These are phyloP conservation scores for Penicillium sp. DNA, from an alignment of 2,329 filamentous ascomycete genomes.

Conservation along the genomic window DNA sequence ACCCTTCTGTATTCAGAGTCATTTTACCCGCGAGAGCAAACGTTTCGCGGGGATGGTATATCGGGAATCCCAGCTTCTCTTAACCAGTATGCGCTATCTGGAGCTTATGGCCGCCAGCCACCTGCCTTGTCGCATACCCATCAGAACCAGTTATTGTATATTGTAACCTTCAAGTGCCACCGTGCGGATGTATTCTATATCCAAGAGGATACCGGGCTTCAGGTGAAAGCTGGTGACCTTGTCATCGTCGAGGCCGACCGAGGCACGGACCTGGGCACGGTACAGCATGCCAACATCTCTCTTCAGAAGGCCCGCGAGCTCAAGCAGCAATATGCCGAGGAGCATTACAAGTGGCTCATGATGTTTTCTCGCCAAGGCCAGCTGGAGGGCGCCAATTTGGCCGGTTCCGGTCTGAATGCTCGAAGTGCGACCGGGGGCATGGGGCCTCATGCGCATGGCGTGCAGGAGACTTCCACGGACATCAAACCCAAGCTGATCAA, in stretches of 20 bases:
- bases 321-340: slow-evolving; percentile 87
- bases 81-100: slow-evolving; percentile 41
- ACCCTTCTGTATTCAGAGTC: slow-evolving; percentile 40
- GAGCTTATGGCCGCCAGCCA: slow-evolving; percentile 40
- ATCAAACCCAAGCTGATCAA: slow-evolving; percentile 97
- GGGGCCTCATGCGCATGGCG: slow-evolving; percentile 71
- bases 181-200: slow-evolving; percentile 96
- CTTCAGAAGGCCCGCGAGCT: slow-evolving; percentile 83
- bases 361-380: slow-evolving; percentile 84
- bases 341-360: slow-evolving; percentile 98
- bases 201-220: slow-evolving; percentile 88
- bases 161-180: slow-evolving; percentile 95
- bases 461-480: slow-evolving; percentile 70
- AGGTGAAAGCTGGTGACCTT: slow-evolving; percentile 84
- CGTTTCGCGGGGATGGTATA: slow-evolving; percentile 35
- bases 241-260: slow-evolving; percentile 98
- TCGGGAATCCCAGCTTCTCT: slow-evolving; percentile 38
- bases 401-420: slow-evolving; percentile 58
- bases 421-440: slow-evolving; percentile 73
- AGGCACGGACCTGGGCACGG: slow-evolving; percentile 90
- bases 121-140: slow-evolving; percentile 36
- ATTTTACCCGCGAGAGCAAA: slow-evolving; percentile 44
- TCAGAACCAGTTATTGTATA: slow-evolving; percentile 56
- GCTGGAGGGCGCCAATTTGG: slow-evolving; percentile 42
- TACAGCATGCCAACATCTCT: slow-evolving; percentile 81